Conservation (phyloP, 75 land plant genomes). For the Picea sitchensis region DNA sequence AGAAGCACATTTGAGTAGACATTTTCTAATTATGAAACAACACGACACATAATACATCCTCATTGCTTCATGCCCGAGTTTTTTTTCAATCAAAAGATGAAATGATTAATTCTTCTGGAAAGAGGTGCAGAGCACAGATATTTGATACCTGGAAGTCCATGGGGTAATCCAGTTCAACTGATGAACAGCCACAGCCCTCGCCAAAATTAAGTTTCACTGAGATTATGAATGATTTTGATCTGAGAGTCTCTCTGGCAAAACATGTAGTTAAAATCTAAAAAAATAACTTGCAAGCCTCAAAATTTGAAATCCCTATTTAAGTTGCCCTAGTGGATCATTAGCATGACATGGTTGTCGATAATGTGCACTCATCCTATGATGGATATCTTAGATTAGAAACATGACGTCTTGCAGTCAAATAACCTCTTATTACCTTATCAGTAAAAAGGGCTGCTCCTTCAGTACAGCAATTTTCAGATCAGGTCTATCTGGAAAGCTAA, state of each 20-base stretch:
- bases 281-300: too few species aligned
- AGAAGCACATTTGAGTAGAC: neutral
- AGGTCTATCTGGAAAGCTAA: constrained; percentile 61
- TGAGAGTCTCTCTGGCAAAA: constrained; percentile 57
- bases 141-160: constrained; percentile 60
- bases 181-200: constrained; percentile 67
- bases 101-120: neutral
- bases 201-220: constrained; percentile 65
- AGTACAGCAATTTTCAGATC: constrained; percentile 49
- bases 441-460: constrained; percentile 47
- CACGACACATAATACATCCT: neutral
- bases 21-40: constrained; percentile 1
- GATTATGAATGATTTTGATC: constrained; percentile 42
- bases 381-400: too few species aligned
- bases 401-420: too few species aligned
- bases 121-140: neutral
- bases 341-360: too few species aligned
- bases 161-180: constrained; percentile 43
- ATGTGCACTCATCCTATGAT: too few species aligned
- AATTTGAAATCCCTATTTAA: too few species aligned
- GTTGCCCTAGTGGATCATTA: too few species aligned
- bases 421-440: too few species aligned
- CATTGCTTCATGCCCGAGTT: neutral
- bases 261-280: too few species aligned
- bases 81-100: neutral